A percentile compares a stretch with the other conserved stretches of the same genome.
phyloP scores from a whole-genome alignment of 2,329 filamentous ascomycete species.

The Fusarium pseudonygamai region DNA sequence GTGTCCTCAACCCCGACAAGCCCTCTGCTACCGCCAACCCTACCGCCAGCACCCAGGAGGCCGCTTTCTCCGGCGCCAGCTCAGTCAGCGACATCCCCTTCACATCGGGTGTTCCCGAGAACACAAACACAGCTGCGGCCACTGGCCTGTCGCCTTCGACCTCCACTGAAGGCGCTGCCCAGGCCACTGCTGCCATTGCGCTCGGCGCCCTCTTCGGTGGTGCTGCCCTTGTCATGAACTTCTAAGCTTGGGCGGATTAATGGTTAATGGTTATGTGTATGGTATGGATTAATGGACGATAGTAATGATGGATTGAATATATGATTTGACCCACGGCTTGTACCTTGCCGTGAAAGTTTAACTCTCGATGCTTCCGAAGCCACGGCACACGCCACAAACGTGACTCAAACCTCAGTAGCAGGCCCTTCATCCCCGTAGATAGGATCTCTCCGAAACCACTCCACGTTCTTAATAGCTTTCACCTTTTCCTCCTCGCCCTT shows the following conservation, averaged over 20 bases:
- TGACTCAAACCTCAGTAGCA: neutral
- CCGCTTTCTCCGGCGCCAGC: conserved; percentile 63
- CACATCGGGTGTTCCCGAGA: conserved; percentile 58
- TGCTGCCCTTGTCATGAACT: conserved; percentile 36
- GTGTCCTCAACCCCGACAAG: conserved; percentile 55
- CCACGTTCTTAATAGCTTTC: conserved; percentile 1
- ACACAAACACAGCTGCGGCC: conserved; percentile 12
- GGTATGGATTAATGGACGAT: conserved; percentile 3
- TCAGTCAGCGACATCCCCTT: conserved; percentile 60
- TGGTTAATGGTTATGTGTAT: neutral
- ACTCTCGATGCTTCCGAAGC: neutral
- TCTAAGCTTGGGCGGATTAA: neutral
- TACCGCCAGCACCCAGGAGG: conserved; percentile 51
- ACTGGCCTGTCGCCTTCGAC: conserved; percentile 29
- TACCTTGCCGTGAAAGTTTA: neutral
- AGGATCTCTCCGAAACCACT: conserved; percentile 32
- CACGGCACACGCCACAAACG: neutral
- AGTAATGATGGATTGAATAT: neutral
- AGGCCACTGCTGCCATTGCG: conserved; percentile 39
- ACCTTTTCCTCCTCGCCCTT: conserved; percentile 50
- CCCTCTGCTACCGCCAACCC: conserved; percentile 48
- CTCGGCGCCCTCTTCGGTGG: conserved; percentile 39
- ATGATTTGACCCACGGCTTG: neutral
- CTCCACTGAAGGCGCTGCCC: conserved; percentile 32
- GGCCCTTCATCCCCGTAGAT: conserved; percentile 30